These are phyloP conservation scores for Xylariaceae sp. DNA, from an alignment of 2,329 filamentous ascomycete genomes.

Conservation along the genomic window DNA sequence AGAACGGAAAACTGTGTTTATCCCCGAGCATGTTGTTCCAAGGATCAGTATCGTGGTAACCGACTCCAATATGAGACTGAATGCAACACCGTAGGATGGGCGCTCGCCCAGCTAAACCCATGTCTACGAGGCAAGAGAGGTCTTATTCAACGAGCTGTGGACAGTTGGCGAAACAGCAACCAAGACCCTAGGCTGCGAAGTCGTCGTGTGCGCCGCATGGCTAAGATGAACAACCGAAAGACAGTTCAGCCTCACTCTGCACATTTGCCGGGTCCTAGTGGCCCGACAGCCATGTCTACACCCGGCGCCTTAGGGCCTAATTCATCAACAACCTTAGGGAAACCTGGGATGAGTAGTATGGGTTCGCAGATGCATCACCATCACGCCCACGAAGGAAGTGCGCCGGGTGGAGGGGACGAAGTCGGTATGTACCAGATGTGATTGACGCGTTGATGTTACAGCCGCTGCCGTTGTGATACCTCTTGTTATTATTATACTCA, in stretches of 20 bases:
- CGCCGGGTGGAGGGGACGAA: slow-evolving; percentile 69
- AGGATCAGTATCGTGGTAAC: slow-evolving; percentile 95
- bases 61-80: slow-evolving; percentile 95
- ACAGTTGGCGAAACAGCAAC: slow-evolving; percentile 99
- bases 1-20: slow-evolving; percentile 99
- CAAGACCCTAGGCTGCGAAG: slow-evolving; percentile 89
- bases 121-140: slow-evolving; percentile 89
- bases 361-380: slow-evolving; percentile 68
- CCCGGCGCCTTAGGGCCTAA: slow-evolving; percentile 59
- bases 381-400: slow-evolving; percentile 65
- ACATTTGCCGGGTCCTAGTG: slow-evolving; percentile 66
- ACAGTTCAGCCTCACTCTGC: slow-evolving; percentile 56
- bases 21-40: slow-evolving; percentile 86
- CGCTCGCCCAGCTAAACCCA: slow-evolving; percentile 86
- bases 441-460: slow-evolving; percentile 48
- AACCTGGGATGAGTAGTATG: slow-evolving; percentile 64
- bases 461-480: slow-evolving; percentile 37
- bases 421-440: slow-evolving; percentile 99
- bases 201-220: slow-evolving; percentile 87
- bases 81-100: slow-evolving; percentile 99
- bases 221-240: slow-evolving; percentile 89
- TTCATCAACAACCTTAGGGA: slow-evolving; percentile 54
- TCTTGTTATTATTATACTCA: slow-evolving; percentile 34
- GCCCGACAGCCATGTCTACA: slow-evolving; percentile 61
- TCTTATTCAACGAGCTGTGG: slow-evolving; percentile 92